Conservation (phyloP, 2,329 filamentous ascomycete species). For the Aspergillus unguis region DNA sequence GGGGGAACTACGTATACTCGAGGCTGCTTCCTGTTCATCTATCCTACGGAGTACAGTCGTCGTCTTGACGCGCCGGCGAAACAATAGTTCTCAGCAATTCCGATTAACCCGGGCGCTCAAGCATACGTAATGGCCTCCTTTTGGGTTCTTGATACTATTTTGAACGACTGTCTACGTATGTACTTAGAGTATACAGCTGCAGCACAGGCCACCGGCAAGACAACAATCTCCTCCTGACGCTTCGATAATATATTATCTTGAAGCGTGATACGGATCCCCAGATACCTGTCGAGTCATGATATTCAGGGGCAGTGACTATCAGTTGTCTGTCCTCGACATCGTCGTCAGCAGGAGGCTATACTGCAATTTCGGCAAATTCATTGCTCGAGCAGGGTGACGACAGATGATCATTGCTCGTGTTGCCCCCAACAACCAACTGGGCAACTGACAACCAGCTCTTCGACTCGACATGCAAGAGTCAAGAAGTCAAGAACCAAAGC, state of each 20-base stretch:
- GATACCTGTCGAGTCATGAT: constrained; percentile 18
- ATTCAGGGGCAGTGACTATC: constrained; percentile 20
- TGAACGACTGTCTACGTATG: no score
- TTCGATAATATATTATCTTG: background rate
- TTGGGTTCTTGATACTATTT: background rate
- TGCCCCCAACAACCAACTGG: no score
- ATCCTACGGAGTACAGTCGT: background rate
- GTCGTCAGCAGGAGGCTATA: constrained; percentile 3
- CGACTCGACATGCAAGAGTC: no score
- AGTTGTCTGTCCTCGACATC: background rate
- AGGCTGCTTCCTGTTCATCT: constrained; percentile 6
- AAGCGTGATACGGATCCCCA: background rate
- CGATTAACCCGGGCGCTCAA: background rate
- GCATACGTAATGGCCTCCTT: background rate
- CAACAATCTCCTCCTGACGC: background rate
- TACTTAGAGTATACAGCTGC: no score
- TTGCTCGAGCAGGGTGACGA: background rate
- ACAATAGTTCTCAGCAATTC: background rate
- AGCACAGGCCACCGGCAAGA: background rate
- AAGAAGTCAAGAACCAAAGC: no score
- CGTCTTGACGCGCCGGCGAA: background rate
- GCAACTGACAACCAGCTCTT: no score
- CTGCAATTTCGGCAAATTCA: background rate
- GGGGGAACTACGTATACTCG: constrained; percentile 14
- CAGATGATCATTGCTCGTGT: no score